These are phyloP conservation scores for Yamadazyma blattariae DNA, from an alignment of 1,139 yeast species.

Conservation along the genomic window DNA sequence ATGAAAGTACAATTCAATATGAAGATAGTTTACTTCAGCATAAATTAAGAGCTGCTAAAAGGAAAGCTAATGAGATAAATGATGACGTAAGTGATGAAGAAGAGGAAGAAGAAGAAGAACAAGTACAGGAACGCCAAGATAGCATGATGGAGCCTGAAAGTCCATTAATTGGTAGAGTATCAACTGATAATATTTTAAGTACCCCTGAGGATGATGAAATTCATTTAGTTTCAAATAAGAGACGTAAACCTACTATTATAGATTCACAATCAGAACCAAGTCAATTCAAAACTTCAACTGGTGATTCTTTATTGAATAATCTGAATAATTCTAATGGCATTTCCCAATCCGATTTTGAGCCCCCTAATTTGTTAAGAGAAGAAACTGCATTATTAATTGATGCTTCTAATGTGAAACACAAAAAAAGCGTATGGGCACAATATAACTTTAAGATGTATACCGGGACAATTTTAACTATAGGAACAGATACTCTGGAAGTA, in stretches of 20 bases:
- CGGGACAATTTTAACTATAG: constrained; percentile 22
- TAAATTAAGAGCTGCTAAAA: constrained; percentile 4
- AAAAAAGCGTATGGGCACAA: constrained; percentile 36
- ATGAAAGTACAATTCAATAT: constrained; percentile 11
- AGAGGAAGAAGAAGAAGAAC: neutral
- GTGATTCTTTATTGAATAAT: neutral
- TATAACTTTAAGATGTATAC: constrained; percentile 35
- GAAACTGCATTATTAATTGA: constrained; percentile 21
- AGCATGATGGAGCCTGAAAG: constrained; percentile 2
- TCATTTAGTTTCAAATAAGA: constrained; percentile 4
- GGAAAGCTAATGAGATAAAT: neutral
- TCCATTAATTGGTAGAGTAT: constrained; percentile 7
- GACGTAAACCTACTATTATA: constrained; percentile 5
- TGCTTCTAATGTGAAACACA: constrained; percentile 16
- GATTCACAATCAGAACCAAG: constrained; percentile 5
- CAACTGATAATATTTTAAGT: no score
- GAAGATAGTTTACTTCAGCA: constrained; percentile 16
- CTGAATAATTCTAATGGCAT: neutral
- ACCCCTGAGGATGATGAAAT: constrained; percentile 11
- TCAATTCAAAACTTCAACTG: neutral
- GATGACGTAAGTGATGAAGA: no score
- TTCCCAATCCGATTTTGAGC: constrained; percentile 3
- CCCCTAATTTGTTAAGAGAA: constrained; percentile 13
- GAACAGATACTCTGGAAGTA: constrained; percentile 25
- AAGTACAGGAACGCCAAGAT: no score